Conservation (phyloP, 176 grass and related monocot genomes). For the Calamus simplicifolius region DNA sequence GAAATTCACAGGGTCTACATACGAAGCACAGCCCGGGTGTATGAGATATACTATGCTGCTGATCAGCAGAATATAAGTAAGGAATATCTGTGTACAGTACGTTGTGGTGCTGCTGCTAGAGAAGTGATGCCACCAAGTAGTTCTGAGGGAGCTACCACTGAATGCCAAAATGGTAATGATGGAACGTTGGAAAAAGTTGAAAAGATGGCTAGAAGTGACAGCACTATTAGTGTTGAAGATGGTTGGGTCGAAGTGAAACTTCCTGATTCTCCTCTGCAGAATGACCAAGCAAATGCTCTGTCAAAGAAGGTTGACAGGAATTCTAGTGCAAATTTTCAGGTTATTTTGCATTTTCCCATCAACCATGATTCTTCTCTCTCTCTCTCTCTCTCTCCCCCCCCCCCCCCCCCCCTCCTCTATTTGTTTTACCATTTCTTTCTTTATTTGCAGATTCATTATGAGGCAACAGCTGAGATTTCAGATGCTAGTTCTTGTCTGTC, state of each 20-base stretch:
- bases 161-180: conserved; percentile 16
- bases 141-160: conserved; percentile 33
- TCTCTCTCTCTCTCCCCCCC: too few species aligned
- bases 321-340: conserved; percentile 35
- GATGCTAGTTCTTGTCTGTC: conserved; percentile 68
- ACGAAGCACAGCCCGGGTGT: conserved; percentile 62
- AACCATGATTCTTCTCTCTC: too few species aligned
- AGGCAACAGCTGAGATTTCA: conserved; percentile 95
- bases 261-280: conserved; percentile 32
- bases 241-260: conserved; percentile 78
- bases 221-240: conserved; percentile 54
- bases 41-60: conserved; percentile 79
- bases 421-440: conserved; percentile 17
- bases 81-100: conserved; percentile 83
- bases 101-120: conserved; percentile 42
- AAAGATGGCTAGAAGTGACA: conserved; percentile 25
- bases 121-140: conserved; percentile 25
- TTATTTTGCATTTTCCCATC: background rate
- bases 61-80: conserved; percentile 25
- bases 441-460: conserved; percentile 61
- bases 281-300: conserved; percentile 11
- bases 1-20: conserved; percentile 79
- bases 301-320: conserved; percentile 23
- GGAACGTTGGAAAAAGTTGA: conserved; percentile 32
- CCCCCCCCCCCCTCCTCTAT: too few species aligned